Percentiles rank a stretch among this genome's conserved stretches.
Conservation (phyloP, 1,284 basidiomycete genomes). For the Austroboletus olivaceoglutinosus region DNA sequence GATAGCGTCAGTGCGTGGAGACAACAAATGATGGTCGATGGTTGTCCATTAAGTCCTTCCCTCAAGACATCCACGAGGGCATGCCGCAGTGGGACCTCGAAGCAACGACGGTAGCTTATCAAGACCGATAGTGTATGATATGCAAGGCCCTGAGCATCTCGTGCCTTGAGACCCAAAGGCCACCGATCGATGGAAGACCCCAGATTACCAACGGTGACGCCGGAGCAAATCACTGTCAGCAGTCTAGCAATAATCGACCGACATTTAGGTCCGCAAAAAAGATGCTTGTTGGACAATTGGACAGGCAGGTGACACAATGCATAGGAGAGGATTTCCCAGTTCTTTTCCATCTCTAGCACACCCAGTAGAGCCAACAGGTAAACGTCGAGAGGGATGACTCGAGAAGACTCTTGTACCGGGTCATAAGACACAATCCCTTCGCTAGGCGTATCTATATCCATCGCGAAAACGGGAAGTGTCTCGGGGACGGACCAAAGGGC, state of each 20-base stretch:
- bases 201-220: conserved; percentile 62
- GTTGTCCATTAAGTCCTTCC: conserved; percentile 74
- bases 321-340: conserved; percentile 96
- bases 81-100: conserved; percentile 68
- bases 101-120: conserved; percentile 84
- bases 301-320: conserved; percentile 88
- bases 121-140: conserved; percentile 89
- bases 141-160: conserved; percentile 86
- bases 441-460: conserved; percentile 65
- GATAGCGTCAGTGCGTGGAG: conserved; percentile 88
- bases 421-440: conserved; percentile 78
- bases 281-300: conserved; percentile 93
- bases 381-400: conserved; percentile 75
- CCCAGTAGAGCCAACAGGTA: conserved; percentile 71
- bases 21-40: conserved; percentile 87
- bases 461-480: conserved; percentile 62
- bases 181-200: conserved; percentile 61
- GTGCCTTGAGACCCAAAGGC: conserved; percentile 62
- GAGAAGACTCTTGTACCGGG: conserved; percentile 44
- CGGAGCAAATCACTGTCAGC: conserved; percentile 67
- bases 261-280: conserved; percentile 90
- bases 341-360: conserved; percentile 74
- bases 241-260: conserved; percentile 64
- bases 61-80: conserved; percentile 84
- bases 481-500: conserved; percentile 82